phyloP scores from a whole-genome alignment of 2,329 filamentous ascomycete genomes.

The Nothopassalora personata region DNA sequence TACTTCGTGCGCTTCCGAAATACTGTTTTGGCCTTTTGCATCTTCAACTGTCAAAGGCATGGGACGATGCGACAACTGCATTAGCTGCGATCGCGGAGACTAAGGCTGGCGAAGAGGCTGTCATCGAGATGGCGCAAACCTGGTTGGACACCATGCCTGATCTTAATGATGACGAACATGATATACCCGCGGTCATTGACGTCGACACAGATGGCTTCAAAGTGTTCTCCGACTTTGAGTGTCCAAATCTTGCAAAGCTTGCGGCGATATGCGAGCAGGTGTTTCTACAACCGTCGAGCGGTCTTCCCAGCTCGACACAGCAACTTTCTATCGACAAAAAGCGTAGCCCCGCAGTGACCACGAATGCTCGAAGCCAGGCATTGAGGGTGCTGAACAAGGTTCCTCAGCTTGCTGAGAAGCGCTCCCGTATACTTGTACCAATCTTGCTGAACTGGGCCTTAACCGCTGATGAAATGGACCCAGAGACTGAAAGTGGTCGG shows the following conservation, averaged over 20 bases:
- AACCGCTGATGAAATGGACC: conserved; percentile 16
- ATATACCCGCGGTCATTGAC: conserved; percentile 10
- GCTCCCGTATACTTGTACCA: conserved; percentile 78
- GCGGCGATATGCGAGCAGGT: conserved; percentile 48
- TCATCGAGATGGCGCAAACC: conserved; percentile 67
- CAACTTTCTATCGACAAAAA: conserved; percentile 15
- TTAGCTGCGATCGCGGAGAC: conserved; percentile 69
- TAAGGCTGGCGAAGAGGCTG: conserved; percentile 64
- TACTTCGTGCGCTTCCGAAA: conserved; percentile 66
- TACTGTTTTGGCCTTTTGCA: conserved; percentile 89
- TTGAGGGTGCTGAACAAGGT: conserved; percentile 70
- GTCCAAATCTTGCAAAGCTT: conserved; percentile 64
- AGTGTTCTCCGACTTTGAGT: conserved; percentile 71
- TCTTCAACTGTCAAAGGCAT: conserved; percentile 75
- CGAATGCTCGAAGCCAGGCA: conserved; percentile 59
- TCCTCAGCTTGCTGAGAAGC: conserved; percentile 75
- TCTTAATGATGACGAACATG: conserved; percentile 36
- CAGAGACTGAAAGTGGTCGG: conserved; percentile 16
- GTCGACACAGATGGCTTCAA: conserved; percentile 27
- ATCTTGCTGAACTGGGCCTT: conserved; percentile 77
- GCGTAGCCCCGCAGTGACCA: conserved; percentile 15
- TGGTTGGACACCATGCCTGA: conserved; percentile 55
- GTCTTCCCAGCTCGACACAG: conserved; percentile 17
- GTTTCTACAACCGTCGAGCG: conserved; percentile 46
- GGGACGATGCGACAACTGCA: conserved; percentile 75